A percentile compares a stretch with the other conserved stretches of the same genome.
phyloP scores from a whole-genome alignment of 2,329 filamentous ascomycete genomes.

The Microcyclosporella mali region DNA sequence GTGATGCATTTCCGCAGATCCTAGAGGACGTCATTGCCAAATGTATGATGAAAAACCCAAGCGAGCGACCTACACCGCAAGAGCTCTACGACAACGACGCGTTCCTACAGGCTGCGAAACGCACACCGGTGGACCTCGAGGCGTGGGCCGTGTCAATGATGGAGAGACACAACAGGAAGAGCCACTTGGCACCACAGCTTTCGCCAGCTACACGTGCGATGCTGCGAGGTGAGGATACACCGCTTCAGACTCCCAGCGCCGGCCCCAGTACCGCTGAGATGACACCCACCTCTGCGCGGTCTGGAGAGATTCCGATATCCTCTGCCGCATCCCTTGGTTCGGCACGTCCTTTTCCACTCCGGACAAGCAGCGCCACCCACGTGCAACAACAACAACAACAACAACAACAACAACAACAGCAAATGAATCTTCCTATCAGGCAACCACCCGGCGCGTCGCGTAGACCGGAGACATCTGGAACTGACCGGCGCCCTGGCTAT shows the following conservation, averaged over 20 bases:
- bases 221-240: conserved; percentile 46
- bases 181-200: conserved; percentile 75
- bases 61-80: conserved; percentile 82
- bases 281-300: conserved; percentile 20
- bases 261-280: conserved; percentile 16
- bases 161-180: conserved; percentile 92
- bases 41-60: conserved; percentile 84
- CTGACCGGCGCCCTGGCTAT: conserved; percentile 24
- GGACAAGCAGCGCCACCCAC: conserved; percentile 37
- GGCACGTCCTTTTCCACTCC: conserved; percentile 35
- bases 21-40: conserved; percentile 96
- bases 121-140: conserved; percentile 87
- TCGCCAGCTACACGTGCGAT: conserved; percentile 74
- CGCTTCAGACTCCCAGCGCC: conserved; percentile 15
- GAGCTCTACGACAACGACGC: conserved; percentile 90
- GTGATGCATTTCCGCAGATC: conserved; percentile 91
- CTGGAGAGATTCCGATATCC: conserved; percentile 29
- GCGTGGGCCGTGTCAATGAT: conserved; percentile 93
- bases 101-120: conserved; percentile 92
- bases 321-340: conserved; percentile 19
- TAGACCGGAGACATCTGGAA: conserved; percentile 25
- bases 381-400: conserved; percentile 24
- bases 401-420: too few species aligned
- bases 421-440: conserved; percentile 42
- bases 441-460: conserved; percentile 30